Base-by-base conservation (phyloP, 73 alveolate genomes). In the Paramecium sonneborni region DNA sequence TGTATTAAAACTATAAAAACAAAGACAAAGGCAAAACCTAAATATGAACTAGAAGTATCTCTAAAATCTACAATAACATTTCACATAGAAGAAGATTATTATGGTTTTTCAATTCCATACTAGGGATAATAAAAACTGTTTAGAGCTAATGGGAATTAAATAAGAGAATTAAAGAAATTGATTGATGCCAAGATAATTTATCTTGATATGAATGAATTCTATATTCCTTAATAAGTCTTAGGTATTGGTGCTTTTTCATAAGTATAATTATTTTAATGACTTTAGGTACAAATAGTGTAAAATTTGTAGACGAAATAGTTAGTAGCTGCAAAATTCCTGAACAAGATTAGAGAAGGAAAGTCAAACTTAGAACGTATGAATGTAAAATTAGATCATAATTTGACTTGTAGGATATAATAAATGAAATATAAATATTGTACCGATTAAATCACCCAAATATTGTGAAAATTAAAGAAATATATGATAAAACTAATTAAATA, bases 161-260 rank as follows among this genome's bases (percentile, higher is more conserved):
- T 74, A 15, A 20, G 21, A 35, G 87, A 74, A 18, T 35, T 74
- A 0, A 74, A 74, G 46, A 74, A 74, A 35, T 32, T 21, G 12
- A 32, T 74, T 2, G 58, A 38, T 74, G 56, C 62, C 55, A 74
- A 38, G 57, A 38, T 74, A 9, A 20, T 74, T 21, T 74, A 35
- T 74, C 58, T 35, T 18, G 87, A 74, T 30, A 74, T 74, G 87
- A 74, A 74, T 74, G 26, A 74, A 38, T 38, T 35, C 20, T 74
- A 74, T 43, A 15, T 30, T 3, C 58, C 56, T n/a, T 15, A 30
- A n/a, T 21, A 74, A 21, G 87, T 35, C 14, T 18, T 74, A n/a
- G 87, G 87, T 1, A 28, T 30, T 15, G 87, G 87, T 34, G 87
- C 87, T 11, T 74, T 35, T 74, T 28, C 87, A 74, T 14, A 74